A percentile compares a stretch with the other conserved stretches of the same genome.
These are phyloP conservation scores for Xylaria sp. DNA, from an alignment of 2,329 filamentous ascomycete genomes.

Conservation along the genomic window DNA sequence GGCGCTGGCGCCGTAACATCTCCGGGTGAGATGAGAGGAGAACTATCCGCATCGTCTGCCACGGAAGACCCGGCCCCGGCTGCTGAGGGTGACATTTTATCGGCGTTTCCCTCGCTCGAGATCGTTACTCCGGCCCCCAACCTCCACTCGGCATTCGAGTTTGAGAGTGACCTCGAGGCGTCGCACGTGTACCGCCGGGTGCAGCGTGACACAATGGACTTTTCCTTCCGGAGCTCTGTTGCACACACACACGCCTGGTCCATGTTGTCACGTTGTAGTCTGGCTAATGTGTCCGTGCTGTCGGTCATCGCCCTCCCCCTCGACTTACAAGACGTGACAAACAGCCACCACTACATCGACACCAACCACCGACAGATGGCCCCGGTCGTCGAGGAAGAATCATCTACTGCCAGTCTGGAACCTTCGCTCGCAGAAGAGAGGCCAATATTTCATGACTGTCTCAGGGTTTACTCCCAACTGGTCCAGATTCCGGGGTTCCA, in stretches of 20 bases:
- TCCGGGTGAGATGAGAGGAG: neutral
- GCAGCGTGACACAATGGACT: constrained; percentile 20
- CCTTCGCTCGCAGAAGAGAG: neutral
- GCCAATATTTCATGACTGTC: neutral
- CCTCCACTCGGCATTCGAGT: constrained; percentile 1
- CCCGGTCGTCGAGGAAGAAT: neutral
- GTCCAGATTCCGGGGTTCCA: constrained; percentile 11
- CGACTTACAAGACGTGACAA: constrained; percentile 12
- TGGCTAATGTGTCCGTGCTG: constrained; percentile 14
- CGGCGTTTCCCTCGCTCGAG: neutral
- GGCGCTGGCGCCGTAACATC: neutral
- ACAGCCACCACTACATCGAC: constrained; percentile 14
- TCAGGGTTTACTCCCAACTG: neutral
- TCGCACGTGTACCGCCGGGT: constrained; percentile 18
- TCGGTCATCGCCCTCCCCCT: constrained; percentile 19
- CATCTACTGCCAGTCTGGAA: neutral
- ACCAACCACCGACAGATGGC: neutral
- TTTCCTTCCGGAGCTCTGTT: constrained; percentile 14
- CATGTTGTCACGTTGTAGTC: neutral
- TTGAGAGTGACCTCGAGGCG: constrained; percentile 12
- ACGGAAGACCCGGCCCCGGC: neutral
- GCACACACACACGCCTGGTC: constrained; percentile 15
- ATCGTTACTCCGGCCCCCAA: neutral
- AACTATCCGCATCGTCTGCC: neutral
- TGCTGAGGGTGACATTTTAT: neutral